Evolutionary conservation across 768 basidiomycete species (phyloP).

Genomic region (Leccinum sublutescens): DNA sequence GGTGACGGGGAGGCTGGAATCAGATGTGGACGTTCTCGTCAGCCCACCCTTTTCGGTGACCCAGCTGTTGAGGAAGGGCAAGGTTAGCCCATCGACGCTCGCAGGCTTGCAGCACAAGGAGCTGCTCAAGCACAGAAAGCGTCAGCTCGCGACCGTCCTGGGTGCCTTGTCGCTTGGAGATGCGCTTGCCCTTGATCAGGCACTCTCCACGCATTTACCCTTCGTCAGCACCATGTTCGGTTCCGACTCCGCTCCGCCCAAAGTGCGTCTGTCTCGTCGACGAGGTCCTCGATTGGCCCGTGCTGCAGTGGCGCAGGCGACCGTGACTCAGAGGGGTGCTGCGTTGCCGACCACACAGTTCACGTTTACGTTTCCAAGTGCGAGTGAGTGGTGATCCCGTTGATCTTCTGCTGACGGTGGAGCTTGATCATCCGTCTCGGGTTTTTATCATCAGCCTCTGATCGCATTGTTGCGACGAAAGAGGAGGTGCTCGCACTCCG

Average conservation of each 20-base stretch:
- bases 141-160: constrained; percentile 68
- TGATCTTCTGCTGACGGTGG: constrained; percentile 16
- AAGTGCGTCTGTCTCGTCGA: constrained; percentile 57
- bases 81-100: constrained; percentile 57
- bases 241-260: constrained; percentile 29
- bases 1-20: constrained; percentile 23
- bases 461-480: constrained; percentile 65
- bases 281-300: constrained; percentile 50
- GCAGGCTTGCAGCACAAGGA: constrained; percentile 78
- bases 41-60: constrained; percentile 20
- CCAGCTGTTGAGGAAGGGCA: constrained; percentile 36
- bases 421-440: constrained; percentile 26
- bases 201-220: constrained; percentile 50
- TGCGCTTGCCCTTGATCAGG: constrained; percentile 75
- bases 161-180: constrained; percentile 66
- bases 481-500: constrained; percentile 67
- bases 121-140: constrained; percentile 62
- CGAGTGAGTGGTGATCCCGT: constrained; percentile 59
- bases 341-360: constrained; percentile 56
- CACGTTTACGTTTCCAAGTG: constrained; percentile 58
- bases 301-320: constrained; percentile 30
- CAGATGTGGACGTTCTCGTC: constrained; percentile 22
- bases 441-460: constrained; percentile 53
- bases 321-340: constrained; percentile 25
- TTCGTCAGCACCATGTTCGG: constrained; percentile 37